Evolutionary conservation across 2,329 filamentous ascomycete genomes (phyloP), one percentile per base, ranked within the genome.

Genomic region (Diaporthe citri): DNA sequence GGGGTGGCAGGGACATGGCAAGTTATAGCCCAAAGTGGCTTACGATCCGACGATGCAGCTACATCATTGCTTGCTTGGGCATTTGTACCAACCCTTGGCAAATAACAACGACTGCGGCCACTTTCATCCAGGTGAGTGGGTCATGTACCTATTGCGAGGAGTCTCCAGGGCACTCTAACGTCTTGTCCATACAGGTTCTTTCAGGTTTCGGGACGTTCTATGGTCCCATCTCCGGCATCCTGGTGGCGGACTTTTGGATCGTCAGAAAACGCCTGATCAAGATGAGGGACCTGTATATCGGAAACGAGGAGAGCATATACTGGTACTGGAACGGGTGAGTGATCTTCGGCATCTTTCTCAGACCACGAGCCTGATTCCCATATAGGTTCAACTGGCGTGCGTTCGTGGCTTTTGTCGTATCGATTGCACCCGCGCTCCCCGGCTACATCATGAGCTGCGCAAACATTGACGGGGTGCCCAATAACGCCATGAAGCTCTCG

Each of bases 131-230:
- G 48, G 62, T 67, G 13, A 52, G 62, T 39, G 12, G 62, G 13
- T 3, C 28, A 3, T 20, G 22, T 20, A 10, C 13, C 31, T 36
- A 39, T 36, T 20, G 13, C 17, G 22, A 25, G 22, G 2, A 10
- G 22, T 17, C 41, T n/a, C 28, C 9, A 15, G 13, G 3, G 15
- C 13, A 20, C 8, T 52, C 71, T 60, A 72, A 78, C 22, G 31
- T 28, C 34, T 52, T 39, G 6, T 39, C 15, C n/a, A 52, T 6
- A 52, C 46, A 67, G 25, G 78, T 79, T 2, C 73, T 79, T 4
- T 76, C 73, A 12, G 76, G 77, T 2, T 78, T 79, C 36, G 78
- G 78, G 9, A 72, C 79, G 34, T 79, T 79, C 51, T 67, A 79
- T 20, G 76, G 74, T 28, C 78, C 77, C 12, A 74, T 78, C 9